phyloP scores from a whole-genome alignment of 495 filamentous ascomycete genomes.

The Aspergillus olivimuriae region DNA sequence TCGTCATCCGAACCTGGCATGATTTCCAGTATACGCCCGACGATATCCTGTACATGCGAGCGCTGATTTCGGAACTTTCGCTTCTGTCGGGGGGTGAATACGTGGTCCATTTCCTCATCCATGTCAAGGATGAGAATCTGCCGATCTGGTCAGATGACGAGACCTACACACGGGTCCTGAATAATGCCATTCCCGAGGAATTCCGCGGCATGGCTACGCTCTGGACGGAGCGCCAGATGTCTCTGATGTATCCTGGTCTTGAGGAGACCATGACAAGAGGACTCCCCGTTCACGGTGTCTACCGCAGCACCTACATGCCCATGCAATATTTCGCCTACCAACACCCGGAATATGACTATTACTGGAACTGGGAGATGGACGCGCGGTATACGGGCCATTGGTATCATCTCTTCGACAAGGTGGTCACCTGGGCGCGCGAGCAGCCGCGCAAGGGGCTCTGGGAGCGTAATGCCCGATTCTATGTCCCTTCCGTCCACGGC shows the following conservation, averaged over 20 bases:
- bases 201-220: slow-evolving; percentile 84
- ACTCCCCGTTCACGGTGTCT: slow-evolving; percentile 81
- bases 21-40: slow-evolving; percentile 49
- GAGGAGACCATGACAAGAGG: slow-evolving; percentile 65
- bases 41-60: slow-evolving; percentile 49
- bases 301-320: slow-evolving; percentile 87
- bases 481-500: slow-evolving; percentile 82
- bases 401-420: slow-evolving; percentile 77
- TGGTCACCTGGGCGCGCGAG: slow-evolving; percentile 65
- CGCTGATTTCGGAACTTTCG: slow-evolving; percentile 56
- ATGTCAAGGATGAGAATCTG: slow-evolving; percentile 58
- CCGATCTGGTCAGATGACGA: slow-evolving; percentile 62
- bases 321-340: slow-evolving; percentile 86
- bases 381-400: slow-evolving; percentile 93
- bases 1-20: slow-evolving; percentile 59
- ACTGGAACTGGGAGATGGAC: slow-evolving; percentile 99
- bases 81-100: slow-evolving; percentile 59
- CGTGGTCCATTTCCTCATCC: slow-evolving; percentile 56
- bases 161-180: slow-evolving; percentile 57
- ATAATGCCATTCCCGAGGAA: slow-evolving; percentile 70
- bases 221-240: slow-evolving; percentile 91
- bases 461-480: slow-evolving; percentile 91
- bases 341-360: slow-evolving; percentile 90
- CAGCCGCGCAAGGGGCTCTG: slow-evolving; percentile 89
- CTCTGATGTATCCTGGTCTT: slow-evolving; percentile 75